A percentile compares a stretch with the other conserved stretches of the same genome.
Conservation (phyloP, 179 eudicot species). For the Heliamphora pulchella region DNA sequence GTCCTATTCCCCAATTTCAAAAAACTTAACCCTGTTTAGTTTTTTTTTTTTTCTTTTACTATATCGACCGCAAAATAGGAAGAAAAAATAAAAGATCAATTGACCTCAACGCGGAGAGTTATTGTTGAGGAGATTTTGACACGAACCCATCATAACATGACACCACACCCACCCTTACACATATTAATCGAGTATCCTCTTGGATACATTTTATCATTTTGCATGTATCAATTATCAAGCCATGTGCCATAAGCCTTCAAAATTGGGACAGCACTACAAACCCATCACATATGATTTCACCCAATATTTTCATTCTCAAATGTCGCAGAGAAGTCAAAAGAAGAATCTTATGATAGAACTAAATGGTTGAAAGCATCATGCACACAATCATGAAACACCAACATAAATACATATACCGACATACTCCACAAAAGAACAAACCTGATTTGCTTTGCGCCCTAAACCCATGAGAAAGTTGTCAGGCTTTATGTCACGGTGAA, state of each 20-base stretch:
- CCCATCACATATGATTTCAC: not conserved
- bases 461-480: slow-evolving; percentile 97
- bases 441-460: slow-evolving; percentile 99
- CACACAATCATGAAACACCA: not conserved
- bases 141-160: no score
- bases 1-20: no score
- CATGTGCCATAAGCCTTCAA: not conserved
- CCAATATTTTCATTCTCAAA: not conserved
- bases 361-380: not conserved
- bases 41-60: no score
- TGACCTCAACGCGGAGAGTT: no score
- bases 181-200: no score
- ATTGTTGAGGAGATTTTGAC: no score
- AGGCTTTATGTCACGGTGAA: slow-evolving; percentile 98
- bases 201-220: not conserved
- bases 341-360: not conserved
- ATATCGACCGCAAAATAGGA: no score
- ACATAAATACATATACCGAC: not conserved
- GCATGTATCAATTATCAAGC: not conserved
- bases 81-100: no score
- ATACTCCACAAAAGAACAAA: slow-evolving; percentile 11
- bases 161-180: no score
- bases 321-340: not conserved
- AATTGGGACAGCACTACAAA: not conserved
- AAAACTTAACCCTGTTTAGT: no score